These are phyloP conservation scores for Penicillium sp. DNA, from an alignment of 2,329 filamentous ascomycete species.

Conservation along the genomic window DNA sequence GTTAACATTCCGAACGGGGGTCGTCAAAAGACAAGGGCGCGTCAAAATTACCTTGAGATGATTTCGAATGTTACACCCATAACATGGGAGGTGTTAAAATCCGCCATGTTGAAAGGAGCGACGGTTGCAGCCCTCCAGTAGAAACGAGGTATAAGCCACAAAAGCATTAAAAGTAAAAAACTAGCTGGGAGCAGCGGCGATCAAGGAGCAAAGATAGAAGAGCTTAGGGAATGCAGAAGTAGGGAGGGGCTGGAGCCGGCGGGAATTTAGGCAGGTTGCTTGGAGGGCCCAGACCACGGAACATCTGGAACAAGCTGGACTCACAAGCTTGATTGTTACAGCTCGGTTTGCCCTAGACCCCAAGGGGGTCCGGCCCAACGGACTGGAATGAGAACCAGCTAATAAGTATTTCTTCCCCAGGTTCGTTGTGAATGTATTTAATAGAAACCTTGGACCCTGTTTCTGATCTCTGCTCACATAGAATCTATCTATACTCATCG, in stretches of 20 bases:
- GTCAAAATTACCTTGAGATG: slow-evolving; percentile 2
- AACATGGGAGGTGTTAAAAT: slow-evolving; percentile 5
- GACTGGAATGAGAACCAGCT: slow-evolving; percentile 1
- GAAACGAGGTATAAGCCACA: neutral
- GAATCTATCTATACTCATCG: neutral
- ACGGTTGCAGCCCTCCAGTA: neutral
- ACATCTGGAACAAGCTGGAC: neutral
- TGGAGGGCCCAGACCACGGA: neutral
- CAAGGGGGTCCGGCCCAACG: neutral
- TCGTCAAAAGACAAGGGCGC: neutral
- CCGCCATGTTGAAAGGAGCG: slow-evolving; percentile 3
- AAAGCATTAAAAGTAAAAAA: neutral
- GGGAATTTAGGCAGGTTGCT: neutral
- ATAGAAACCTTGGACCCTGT: neutral
- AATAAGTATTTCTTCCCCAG: neutral
- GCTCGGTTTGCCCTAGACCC: neutral
- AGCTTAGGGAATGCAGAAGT: neutral
- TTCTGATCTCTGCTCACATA: neutral
- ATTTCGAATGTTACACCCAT: slow-evolving; percentile 14
- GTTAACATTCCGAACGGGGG: neutral
- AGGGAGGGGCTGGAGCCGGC: neutral
- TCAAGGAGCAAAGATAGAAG: neutral
- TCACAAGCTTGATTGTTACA: neutral
- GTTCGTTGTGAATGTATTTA: neutral
- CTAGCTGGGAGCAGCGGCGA: neutral